These are phyloP conservation scores for Phytophthora melonis DNA, from an alignment of 352 stramenopile genomes.

Conservation along the genomic window DNA sequence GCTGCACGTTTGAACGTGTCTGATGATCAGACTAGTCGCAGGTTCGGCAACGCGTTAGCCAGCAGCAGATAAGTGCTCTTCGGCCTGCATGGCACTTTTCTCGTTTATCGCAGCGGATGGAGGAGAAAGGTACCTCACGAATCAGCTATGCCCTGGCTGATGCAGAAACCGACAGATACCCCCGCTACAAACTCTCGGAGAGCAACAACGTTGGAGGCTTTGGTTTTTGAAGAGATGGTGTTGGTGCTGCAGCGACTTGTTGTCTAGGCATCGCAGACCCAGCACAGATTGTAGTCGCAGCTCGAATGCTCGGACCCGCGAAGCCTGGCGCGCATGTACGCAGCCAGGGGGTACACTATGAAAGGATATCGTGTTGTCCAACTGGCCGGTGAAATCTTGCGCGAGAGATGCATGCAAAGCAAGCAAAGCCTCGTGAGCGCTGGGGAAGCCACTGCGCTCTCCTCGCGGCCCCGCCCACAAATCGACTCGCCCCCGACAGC, in stretches of 20 bases:
- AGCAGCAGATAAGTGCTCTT: background rate
- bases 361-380: background rate
- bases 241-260: no score
- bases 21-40: no score
- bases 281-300: no score
- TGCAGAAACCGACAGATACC: no score
- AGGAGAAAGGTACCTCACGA: no score
- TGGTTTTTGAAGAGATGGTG: no score
- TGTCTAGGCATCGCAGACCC: background rate
- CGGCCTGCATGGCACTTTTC: background rate
- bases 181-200: background rate
- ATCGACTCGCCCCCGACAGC: background rate
- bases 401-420: background rate
- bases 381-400: conserved; percentile 5
- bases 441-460: background rate
- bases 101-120: background rate
- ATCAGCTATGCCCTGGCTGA: no score
- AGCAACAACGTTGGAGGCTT: no score
- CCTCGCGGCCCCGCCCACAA: background rate
- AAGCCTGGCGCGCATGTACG: no score
- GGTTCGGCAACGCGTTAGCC: background rate
- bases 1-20: no score
- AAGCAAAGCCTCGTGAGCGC: background rate
- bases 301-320: no score
- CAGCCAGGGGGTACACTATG: background rate